phyloP scores from a whole-genome alignment of 2,329 filamentous ascomycete species.

The Calonectria multiphialidica region DNA sequence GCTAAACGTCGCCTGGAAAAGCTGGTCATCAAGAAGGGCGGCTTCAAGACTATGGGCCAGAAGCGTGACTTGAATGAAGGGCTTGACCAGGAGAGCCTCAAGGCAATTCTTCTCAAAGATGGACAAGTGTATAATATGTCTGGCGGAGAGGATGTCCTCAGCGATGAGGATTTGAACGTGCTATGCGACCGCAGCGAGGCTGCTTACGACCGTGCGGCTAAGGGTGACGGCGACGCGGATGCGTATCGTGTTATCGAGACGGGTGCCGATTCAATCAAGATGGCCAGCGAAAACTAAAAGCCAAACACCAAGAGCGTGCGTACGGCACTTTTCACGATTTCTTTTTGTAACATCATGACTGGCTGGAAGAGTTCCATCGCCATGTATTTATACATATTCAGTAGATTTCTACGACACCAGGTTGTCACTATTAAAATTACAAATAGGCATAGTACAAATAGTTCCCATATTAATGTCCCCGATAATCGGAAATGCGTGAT shows the following conservation, averaged over 20 bases:
- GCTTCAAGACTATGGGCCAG: constrained; percentile 78
- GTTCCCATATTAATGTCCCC: background rate
- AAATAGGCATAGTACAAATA: background rate
- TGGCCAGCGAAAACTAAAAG: constrained; percentile 44
- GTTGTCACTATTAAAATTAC: background rate
- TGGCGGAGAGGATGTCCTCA: constrained; percentile 75
- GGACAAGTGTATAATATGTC: constrained; percentile 74
- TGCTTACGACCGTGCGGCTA: constrained; percentile 79
- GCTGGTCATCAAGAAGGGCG: constrained; percentile 93
- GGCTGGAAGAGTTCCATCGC: constrained; percentile 23
- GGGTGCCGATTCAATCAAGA: constrained; percentile 64
- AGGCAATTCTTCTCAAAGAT: constrained; percentile 75
- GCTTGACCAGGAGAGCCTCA: constrained; percentile 72
- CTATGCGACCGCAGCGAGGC: constrained; percentile 80
- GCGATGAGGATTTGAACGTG: constrained; percentile 80
- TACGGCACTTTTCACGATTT: background rate
- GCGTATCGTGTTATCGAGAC: constrained; percentile 86
- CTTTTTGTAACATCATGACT: constrained; percentile 9
- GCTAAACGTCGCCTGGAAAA: constrained; percentile 94
- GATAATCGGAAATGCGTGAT: background rate
- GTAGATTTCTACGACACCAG: background rate
- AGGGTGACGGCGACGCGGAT: constrained; percentile 79
- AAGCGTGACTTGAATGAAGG: constrained; percentile 66
- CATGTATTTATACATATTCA: background rate
- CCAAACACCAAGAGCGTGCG: background rate